Percentiles rank a stretch among this genome's conserved stretches.
Conservation (phyloP, 2,329 filamentous ascomycete genomes). For the Botrytis tulipae region DNA sequence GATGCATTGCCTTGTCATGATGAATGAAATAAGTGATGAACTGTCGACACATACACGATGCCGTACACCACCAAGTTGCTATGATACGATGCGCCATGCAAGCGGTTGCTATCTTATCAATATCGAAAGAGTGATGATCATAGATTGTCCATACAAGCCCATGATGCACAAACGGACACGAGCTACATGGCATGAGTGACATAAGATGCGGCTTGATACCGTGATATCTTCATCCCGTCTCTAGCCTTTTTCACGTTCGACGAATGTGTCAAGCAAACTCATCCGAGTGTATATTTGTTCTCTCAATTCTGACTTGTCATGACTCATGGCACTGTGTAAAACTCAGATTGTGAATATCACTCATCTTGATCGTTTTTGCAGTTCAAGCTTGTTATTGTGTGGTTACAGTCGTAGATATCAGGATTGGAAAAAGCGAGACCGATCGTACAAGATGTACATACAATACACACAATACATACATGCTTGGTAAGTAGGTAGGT, state of each 20-base stretch:
- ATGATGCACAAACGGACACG: background rate
- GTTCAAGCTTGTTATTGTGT: background rate
- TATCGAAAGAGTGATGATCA: background rate
- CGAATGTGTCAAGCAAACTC: background rate
- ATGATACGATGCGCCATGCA: background rate
- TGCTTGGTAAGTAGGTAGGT: background rate
- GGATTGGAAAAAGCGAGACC: too few species aligned
- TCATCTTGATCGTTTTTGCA: background rate
- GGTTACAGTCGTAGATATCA: background rate
- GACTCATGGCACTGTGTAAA: background rate
- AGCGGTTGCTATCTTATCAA: background rate
- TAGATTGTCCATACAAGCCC: background rate
- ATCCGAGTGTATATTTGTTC: background rate
- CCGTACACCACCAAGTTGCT: background rate
- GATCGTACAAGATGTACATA: background rate
- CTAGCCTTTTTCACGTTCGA: background rate
- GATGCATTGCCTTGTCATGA: background rate
- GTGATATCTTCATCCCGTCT: background rate
- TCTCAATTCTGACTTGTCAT: background rate
- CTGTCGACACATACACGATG: background rate
- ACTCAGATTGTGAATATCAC: background rate
- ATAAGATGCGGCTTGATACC: background rate
- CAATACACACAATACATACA: too few species aligned
- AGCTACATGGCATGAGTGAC: background rate
- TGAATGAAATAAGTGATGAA: background rate